Percentiles rank a stretch among this genome's conserved stretches.
These are phyloP conservation scores for Pseudevernia furfuracea DNA, from an alignment of 495 filamentous ascomycete species.

Conservation along the genomic window DNA sequence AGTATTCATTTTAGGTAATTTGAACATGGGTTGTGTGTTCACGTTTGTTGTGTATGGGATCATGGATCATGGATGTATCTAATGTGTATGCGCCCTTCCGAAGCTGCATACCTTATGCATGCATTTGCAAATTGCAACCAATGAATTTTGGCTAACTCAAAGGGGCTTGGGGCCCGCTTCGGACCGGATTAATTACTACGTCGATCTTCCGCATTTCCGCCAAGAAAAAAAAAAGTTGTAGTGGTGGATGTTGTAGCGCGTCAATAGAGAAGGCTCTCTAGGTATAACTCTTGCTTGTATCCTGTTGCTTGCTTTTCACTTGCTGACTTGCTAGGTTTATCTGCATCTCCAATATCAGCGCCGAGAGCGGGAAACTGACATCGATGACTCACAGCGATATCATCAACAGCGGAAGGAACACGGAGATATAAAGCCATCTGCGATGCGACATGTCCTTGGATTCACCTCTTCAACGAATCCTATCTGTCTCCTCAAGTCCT, in stretches of 20 bases:
- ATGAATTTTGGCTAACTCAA: conserved; percentile 15
- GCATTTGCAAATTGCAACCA: too few species aligned
- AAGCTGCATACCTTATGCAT: too few species aligned
- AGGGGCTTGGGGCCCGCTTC: not conserved
- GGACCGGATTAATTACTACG: conserved; percentile 14
- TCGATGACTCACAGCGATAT: not conserved
- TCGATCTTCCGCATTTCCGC: not conserved
- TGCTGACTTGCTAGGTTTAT: not conserved
- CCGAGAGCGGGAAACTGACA: not conserved
- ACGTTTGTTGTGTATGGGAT: too few species aligned
- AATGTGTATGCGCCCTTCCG: not conserved
- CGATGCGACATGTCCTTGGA: conserved; percentile 13
- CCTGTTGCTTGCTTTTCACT: not conserved
- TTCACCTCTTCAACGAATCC: not conserved
- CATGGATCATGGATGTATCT: too few species aligned
- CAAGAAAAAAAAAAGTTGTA: not conserved
- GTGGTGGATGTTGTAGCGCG: not conserved
- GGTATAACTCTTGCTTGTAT: not conserved
- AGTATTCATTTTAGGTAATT: not conserved
- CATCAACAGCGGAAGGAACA: not conserved
- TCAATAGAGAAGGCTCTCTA: not conserved
- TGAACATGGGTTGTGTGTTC: not conserved
- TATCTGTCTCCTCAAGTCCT: not conserved
- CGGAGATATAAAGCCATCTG: not conserved
- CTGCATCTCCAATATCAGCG: not conserved